Conservation (phyloP, 2,329 filamentous ascomycete species). For the Neurospora sp. region DNA sequence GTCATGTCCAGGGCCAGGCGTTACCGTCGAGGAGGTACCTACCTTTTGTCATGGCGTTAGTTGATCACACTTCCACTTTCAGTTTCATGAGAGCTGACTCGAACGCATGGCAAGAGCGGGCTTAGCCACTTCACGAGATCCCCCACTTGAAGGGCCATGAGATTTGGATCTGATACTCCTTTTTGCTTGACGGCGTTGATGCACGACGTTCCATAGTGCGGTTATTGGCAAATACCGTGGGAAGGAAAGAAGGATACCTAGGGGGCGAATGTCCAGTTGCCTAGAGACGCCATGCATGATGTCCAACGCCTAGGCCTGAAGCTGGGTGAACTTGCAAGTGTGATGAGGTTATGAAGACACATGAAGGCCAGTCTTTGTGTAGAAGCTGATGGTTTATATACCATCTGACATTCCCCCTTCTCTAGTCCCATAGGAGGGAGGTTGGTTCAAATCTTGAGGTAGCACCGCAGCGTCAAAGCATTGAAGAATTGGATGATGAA, state of each 20-base stretch:
- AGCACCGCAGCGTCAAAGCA: neutral
- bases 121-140: conserved; percentile 3
- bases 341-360: neutral
- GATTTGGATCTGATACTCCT: conserved; percentile 11
- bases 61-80: neutral
- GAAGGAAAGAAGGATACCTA: conserved; percentile 5
- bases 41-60: conserved; percentile 7
- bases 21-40: conserved; percentile 21
- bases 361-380: neutral
- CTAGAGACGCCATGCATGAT: conserved; percentile 5
- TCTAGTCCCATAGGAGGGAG: neutral
- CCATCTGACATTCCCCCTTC: neutral
- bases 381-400: neutral
- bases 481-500: neutral
- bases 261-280: conserved; percentile 7
- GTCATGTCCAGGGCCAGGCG: conserved; percentile 14
- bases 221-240: conserved; percentile 9
- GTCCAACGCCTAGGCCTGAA: neutral
- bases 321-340: neutral
- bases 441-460: neutral
- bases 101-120: conserved; percentile 5
- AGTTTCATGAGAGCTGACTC: neutral
- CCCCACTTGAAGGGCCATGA: conserved; percentile 15
- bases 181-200: conserved; percentile 4
- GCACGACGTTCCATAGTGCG: conserved; percentile 7